phyloP scores from a whole-genome alignment of 2,329 filamentous ascomycete genomes.

The Macroventuria anomochaeta region DNA sequence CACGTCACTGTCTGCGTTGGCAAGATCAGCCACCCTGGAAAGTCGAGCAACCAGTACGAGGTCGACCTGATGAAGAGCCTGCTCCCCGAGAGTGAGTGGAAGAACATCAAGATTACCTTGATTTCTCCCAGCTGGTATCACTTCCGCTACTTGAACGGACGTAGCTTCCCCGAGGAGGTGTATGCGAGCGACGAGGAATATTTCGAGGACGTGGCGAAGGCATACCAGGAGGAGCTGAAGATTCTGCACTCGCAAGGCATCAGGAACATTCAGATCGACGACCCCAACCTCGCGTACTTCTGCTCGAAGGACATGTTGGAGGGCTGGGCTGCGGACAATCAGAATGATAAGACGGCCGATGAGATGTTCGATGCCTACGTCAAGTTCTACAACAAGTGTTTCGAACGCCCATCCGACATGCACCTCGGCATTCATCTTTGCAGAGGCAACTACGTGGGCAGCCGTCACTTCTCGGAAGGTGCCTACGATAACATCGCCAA shows the following conservation, averaged over 20 bases:
- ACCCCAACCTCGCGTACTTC: conserved; percentile 56
- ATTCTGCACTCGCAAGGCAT: conserved; percentile 55
- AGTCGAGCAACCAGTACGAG: conserved; percentile 63
- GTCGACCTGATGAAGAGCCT: conserved; percentile 65
- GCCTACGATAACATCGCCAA: conserved; percentile 56
- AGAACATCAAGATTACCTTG: conserved; percentile 72
- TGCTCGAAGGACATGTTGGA: conserved; percentile 48
- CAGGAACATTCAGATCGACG: conserved; percentile 58
- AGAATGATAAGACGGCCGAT: conserved; percentile 72
- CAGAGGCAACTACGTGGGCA: conserved; percentile 57
- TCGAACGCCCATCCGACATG: conserved; percentile 70
- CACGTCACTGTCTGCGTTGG: conserved; percentile 63
- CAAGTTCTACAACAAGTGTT: conserved; percentile 75
- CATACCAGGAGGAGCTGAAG: conserved; percentile 56
- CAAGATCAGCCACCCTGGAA: conserved; percentile 64
- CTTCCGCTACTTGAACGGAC: conserved; percentile 64
- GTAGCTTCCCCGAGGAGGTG: conserved; percentile 54
- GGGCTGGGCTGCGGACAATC: conserved; percentile 62
- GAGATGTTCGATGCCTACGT: conserved; percentile 79
- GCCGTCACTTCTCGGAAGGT: conserved; percentile 56
- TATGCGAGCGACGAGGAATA: conserved; percentile 57
- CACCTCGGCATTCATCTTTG: conserved; percentile 80
- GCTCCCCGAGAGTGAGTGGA: conserved; percentile 66
- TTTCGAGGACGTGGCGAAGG: conserved; percentile 55
- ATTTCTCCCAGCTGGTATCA: conserved; percentile 74